A percentile compares a stretch with the other conserved stretches of the same genome.
phyloP scores from a whole-genome alignment of 305 asterid genomes.

The Salvia sclarea region DNA sequence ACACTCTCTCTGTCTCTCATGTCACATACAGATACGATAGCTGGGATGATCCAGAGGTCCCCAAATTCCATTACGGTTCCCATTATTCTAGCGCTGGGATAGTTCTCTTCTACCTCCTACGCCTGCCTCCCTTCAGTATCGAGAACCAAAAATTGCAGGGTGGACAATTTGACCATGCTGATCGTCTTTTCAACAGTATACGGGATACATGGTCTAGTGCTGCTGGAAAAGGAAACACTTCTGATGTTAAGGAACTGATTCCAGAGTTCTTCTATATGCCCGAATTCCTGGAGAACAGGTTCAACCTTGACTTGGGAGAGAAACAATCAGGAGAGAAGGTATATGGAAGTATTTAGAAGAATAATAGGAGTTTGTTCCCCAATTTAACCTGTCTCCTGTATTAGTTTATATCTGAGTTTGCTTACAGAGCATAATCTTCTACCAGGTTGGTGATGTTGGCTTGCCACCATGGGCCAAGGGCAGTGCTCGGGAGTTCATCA shows the following conservation, averaged over 20 bases:
- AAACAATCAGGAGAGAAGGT: constrained; percentile 99
- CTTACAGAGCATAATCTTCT: constrained; percentile 37
- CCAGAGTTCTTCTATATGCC: constrained; percentile 99
- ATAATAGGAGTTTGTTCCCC: constrained; percentile 10
- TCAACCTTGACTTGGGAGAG: constrained; percentile 97
- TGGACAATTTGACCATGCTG: constrained; percentile 99
- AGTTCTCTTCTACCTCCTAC: constrained; percentile 95
- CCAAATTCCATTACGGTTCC: constrained; percentile 98
- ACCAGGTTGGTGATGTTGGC: constrained; percentile 87
- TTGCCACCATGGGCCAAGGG: constrained; percentile 98
- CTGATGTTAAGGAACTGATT: constrained; percentile 97
- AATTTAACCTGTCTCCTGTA: not conserved
- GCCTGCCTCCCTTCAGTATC: constrained; percentile 88
- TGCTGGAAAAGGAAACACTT: constrained; percentile 97
- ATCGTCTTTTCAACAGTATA: constrained; percentile 94
- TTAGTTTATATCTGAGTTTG: constrained; percentile 15
- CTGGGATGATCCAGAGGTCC: constrained; percentile 99
- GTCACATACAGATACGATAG: constrained; percentile 70
- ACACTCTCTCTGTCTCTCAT: constrained; percentile 22
- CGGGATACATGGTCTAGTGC: constrained; percentile 97
- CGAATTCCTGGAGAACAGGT: constrained; percentile 88
- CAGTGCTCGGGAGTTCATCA: constrained; percentile 88
- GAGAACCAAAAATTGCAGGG: constrained; percentile 99
- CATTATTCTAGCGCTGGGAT: constrained; percentile 99
- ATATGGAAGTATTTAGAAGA: constrained; percentile 32